A percentile compares a stretch with the other conserved stretches of the same genome.
phyloP scores from a whole-genome alignment of 495 filamentous ascomycete genomes.

The Penicillium lagena region DNA sequence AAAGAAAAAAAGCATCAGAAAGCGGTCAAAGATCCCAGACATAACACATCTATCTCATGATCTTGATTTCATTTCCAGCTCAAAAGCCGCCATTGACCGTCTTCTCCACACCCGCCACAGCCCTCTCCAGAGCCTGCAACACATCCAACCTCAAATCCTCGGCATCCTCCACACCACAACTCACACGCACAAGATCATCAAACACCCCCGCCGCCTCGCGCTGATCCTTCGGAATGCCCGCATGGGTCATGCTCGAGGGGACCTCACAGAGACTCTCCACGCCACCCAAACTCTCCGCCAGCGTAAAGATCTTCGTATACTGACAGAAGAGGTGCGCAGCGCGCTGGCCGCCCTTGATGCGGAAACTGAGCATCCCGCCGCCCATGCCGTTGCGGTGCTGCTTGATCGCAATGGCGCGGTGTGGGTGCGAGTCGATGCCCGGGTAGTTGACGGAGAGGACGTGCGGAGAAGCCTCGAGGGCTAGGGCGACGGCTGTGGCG shows the following conservation, averaged over 20 bases:
- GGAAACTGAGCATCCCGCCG: constrained; percentile 96
- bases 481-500: constrained; percentile 67
- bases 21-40: too few relatives aligned
- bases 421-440: constrained; percentile 77
- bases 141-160: constrained; percentile 80
- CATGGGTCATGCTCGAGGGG: constrained; percentile 91
- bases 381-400: constrained; percentile 95
- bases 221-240: constrained; percentile 84
- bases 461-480: constrained; percentile 73
- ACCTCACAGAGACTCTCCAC: constrained; percentile 91
- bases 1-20: background rate
- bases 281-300: constrained; percentile 89
- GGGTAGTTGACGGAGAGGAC: constrained; percentile 93
- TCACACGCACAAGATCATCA: constrained; percentile 91
- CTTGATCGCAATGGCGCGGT: constrained; percentile 74
- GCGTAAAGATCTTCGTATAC: constrained; percentile 78
- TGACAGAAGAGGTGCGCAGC: constrained; percentile 93
- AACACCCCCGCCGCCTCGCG: constrained; percentile 91
- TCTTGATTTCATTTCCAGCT: background rate
- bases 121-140: constrained; percentile 75
- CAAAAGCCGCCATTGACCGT: constrained; percentile 20
- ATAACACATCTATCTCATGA: background rate
- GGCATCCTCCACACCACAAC: constrained; percentile 89
- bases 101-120: constrained; percentile 37
- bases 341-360: constrained; percentile 78